A percentile compares a stretch with the other conserved stretches of the same genome.
These are phyloP conservation scores for Cytospora leucostoma DNA, from an alignment of 2,329 filamentous ascomycete genomes.

Conservation along the genomic window DNA sequence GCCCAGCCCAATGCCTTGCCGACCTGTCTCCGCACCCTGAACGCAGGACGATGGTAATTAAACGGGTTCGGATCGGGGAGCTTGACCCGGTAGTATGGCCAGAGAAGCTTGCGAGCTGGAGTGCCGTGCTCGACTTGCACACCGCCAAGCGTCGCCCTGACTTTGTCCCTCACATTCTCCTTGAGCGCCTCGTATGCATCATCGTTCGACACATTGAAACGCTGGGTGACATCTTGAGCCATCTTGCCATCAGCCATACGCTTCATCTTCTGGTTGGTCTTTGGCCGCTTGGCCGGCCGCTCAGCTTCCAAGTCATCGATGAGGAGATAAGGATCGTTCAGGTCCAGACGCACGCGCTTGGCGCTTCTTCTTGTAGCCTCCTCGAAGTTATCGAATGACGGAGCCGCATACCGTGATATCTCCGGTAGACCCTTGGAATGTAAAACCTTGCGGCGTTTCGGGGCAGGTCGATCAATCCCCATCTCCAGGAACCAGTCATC, in stretches of 20 bases:
- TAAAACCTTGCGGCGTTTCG: slow-evolving; percentile 65
- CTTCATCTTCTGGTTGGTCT: slow-evolving; percentile 59
- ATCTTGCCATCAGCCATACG: slow-evolving; percentile 69
- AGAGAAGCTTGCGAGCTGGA: slow-evolving; percentile 87
- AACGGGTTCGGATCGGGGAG: slow-evolving; percentile 68
- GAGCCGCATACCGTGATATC: slow-evolving; percentile 61
- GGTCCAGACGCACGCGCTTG: slow-evolving; percentile 78
- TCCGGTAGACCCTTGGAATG: slow-evolving; percentile 55
- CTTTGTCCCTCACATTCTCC: slow-evolving; percentile 95
- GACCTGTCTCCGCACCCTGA: slow-evolving; percentile 69
- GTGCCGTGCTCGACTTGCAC: slow-evolving; percentile 93
- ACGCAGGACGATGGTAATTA: slow-evolving; percentile 80
- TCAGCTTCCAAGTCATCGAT: slow-evolving; percentile 74
- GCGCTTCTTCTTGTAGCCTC: slow-evolving; percentile 70
- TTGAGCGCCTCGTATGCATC: slow-evolving; percentile 94
- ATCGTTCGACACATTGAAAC: slow-evolving; percentile 97
- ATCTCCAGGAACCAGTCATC: slow-evolving; percentile 67
- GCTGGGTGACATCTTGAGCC: slow-evolving; percentile 71
- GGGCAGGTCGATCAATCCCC: slow-evolving; percentile 49
- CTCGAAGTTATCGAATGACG: slow-evolving; percentile 80
- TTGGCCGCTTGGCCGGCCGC: slow-evolving; percentile 61
- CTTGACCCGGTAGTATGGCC: slow-evolving; percentile 93
- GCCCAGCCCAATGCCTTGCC: slow-evolving; percentile 71
- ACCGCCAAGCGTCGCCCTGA: slow-evolving; percentile 87
- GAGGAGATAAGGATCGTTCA: slow-evolving; percentile 85